Evolutionary conservation across 148 eudicot species (phyloP).

Genomic region (Cornus florida): DNA sequence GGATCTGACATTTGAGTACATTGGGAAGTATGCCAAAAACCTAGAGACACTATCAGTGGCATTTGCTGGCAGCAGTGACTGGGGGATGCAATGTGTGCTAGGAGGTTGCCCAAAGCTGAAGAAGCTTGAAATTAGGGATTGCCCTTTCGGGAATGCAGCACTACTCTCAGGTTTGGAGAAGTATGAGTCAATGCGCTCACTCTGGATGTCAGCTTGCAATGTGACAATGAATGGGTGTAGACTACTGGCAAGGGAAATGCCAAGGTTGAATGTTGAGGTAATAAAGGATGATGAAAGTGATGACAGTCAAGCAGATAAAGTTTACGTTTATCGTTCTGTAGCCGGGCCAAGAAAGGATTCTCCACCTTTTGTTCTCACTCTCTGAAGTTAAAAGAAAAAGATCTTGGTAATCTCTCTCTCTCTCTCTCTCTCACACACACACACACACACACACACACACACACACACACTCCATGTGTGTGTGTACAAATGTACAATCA

Average conservation of each 20-base stretch:
- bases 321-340: constrained; percentile 77
- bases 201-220: constrained; percentile 88
- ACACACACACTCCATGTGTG: too few relatives aligned
- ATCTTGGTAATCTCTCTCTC: constrained; percentile 29
- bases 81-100: constrained; percentile 71
- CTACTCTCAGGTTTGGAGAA: constrained; percentile 67
- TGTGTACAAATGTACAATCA: not conserved
- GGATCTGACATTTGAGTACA: constrained; percentile 68
- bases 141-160: constrained; percentile 76
- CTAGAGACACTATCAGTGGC: constrained; percentile 88
- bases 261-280: constrained; percentile 87
- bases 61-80: constrained; percentile 83
- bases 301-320: constrained; percentile 55
- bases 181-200: constrained; percentile 79
- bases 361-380: constrained; percentile 74
- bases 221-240: constrained; percentile 64
- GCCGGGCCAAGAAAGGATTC: constrained; percentile 81
- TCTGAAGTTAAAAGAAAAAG: constrained; percentile 30
- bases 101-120: constrained; percentile 71
- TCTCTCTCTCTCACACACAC: constrained; percentile 1
- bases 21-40: constrained; percentile 79
- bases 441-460: not conserved
- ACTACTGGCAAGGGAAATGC: constrained; percentile 62
- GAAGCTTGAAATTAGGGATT: constrained; percentile 83
- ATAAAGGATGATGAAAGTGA: constrained; percentile 65